Base-by-base conservation (phyloP, 1,284 basidiomycete genomes). In the Cutaneotrichosporon spelunceum region DNA sequence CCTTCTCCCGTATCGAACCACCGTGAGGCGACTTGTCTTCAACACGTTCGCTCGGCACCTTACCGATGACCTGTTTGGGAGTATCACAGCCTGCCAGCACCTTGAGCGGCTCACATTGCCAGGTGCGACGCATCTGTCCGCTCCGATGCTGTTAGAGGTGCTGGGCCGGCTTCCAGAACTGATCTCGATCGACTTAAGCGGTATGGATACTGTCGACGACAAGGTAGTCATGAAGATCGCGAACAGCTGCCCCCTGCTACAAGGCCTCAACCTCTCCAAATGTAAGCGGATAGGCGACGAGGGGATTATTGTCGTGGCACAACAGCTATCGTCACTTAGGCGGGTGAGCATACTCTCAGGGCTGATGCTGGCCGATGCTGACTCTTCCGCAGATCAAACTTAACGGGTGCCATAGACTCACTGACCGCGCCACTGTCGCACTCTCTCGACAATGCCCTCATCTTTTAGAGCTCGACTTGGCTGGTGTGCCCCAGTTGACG, bases 61-160 rank as follows among this genome's bases (percentile, higher is more conserved):
- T 69, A 86, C 83, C 60, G 92, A 97, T 79, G 85, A 88, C 59
- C 83, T 91, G 64, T 86, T 98, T 73, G 80, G 82, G 55, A 84
- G 87, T 56, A 85, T 98, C 66, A 81, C 84, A 21, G 84, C 83
- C 48, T 99, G 96, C 79, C 83, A 86, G 63, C 83, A 91, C 50
- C 84, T 98, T 56, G 96, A 99, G 80, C 86, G 96, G 53, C 85
- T 99, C 64, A 96, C 93, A 6, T 85, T 99, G 53, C 88, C 92
- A 62, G 89, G 89, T 60, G 96, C 93, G 78, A 84, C 82, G 50
- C 79, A 83, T 55, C 81, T 99, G 58, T 86, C 88, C 2, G 86
- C 89, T 65, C 82, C 83, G 16, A 84, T 86, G 1, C 83, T 99
- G 26, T 79, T 81, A 48, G 81, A 82, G 54, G 85, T 95, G 48